Conservation (phyloP, 495 filamentous ascomycete genomes). For the Lophiostoma macrostomum region DNA sequence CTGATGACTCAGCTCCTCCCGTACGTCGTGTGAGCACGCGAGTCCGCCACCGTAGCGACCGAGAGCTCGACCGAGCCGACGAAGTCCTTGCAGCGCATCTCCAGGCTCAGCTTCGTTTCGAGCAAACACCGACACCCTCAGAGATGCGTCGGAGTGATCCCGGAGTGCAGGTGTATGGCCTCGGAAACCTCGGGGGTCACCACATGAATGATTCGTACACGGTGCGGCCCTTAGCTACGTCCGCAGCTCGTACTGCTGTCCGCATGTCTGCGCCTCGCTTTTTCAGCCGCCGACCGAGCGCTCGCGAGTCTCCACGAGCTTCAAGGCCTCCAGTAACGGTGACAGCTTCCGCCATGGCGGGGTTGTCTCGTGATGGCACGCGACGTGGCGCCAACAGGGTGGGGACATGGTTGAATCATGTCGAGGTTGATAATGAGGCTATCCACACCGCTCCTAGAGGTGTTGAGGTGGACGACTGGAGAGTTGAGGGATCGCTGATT, state of each 20-base stretch:
- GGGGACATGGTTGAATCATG: slow-evolving; percentile 34
- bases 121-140: slow-evolving; percentile 25
- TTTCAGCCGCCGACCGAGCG: slow-evolving; percentile 23
- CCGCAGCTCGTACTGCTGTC: slow-evolving; percentile 15
- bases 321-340: slow-evolving; percentile 1
- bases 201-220: slow-evolving; percentile 34
- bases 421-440: slow-evolving; percentile 29
- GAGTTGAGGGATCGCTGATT: slow-evolving; percentile 18
- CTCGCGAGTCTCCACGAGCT: slow-evolving; percentile 14
- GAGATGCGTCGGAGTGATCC: slow-evolving; percentile 15
- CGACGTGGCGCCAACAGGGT: slow-evolving; percentile 30
- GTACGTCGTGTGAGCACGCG: slow-evolving; percentile 19
- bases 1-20: slow-evolving; percentile 14
- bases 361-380: slow-evolving; percentile 30
- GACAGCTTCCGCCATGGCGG: slow-evolving; percentile 32
- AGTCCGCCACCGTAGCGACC: slow-evolving; percentile 14
- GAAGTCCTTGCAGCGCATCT: slow-evolving; percentile 55
- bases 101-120: slow-evolving; percentile 47
- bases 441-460: slow-evolving; percentile 8
- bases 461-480: slow-evolving; percentile 28
- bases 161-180: slow-evolving; percentile 24
- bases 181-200: slow-evolving; percentile 26
- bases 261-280: slow-evolving; percentile 13
- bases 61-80: slow-evolving; percentile 42
- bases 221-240: slow-evolving; percentile 18